Evolutionary conservation across 176 grass and related monocot genomes (phyloP).

Genomic region (Oryza meyeriana): DNA sequence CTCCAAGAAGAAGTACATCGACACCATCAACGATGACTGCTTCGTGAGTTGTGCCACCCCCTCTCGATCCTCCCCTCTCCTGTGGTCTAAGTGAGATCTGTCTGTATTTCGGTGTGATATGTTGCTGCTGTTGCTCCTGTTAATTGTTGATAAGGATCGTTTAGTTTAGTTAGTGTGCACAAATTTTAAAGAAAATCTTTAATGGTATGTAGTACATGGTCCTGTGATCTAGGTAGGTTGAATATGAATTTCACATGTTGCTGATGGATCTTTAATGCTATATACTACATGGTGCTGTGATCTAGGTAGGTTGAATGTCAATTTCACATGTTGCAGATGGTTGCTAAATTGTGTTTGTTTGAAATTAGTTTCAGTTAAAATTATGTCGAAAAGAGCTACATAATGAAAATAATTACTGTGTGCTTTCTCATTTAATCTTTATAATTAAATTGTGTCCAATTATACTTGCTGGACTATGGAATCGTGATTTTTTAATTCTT

Average conservation of each 20-base stretch:
- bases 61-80: no score
- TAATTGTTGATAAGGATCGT: not conserved
- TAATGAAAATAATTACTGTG: not conserved
- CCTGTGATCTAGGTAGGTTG: not conserved
- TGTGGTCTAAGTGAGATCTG: not conserved
- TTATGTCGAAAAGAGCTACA: not conserved
- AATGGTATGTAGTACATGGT: not conserved
- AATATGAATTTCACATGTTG: not conserved
- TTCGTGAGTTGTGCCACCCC: conserved; percentile 67
- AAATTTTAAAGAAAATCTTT: no score
- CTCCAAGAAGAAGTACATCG: conserved; percentile 99
- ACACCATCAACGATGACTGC: conserved; percentile 98
- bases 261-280: no score
- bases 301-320: no score
- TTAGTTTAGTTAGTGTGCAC: not conserved
- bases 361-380: not conserved
- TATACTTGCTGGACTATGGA: not conserved
- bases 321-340: no score
- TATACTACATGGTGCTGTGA: no score
- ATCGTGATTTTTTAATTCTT: no score
- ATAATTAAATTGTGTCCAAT: not conserved
- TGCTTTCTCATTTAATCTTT: not conserved
- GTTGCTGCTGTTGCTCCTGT: not conserved
- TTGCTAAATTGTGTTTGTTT: not conserved
- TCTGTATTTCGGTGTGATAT: not conserved